These are phyloP conservation scores for Zostera marina DNA, from an alignment of 116 monocot species.

Conservation along the genomic window DNA sequence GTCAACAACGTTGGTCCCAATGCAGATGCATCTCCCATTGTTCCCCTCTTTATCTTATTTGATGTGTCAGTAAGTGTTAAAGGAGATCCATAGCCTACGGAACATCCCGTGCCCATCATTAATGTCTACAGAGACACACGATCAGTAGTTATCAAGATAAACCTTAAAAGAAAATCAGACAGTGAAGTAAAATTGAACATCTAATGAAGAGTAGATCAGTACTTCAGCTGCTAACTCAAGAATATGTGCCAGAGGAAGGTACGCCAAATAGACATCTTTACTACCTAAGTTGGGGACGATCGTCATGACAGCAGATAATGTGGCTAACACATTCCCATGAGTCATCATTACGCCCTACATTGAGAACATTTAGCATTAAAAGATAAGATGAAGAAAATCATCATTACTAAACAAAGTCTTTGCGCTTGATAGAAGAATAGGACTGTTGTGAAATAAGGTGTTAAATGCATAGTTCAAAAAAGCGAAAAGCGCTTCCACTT, in stretches of 20 bases:
- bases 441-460: too few relatives aligned
- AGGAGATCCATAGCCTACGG: constrained; percentile 91
- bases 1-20: constrained; percentile 78
- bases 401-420: too few relatives aligned
- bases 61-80: constrained; percentile 97
- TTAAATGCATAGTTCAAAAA: too few relatives aligned
- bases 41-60: constrained; percentile 90
- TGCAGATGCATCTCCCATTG: constrained; percentile 83
- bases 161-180: neutral
- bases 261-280: constrained; percentile 83
- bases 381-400: neutral
- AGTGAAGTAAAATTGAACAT: neutral
- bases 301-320: constrained; percentile 76
- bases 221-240: constrained; percentile 98
- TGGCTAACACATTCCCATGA: constrained; percentile 69
- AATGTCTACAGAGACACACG: constrained; percentile 30
- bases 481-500: too few relatives aligned
- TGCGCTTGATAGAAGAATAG: too few relatives aligned
- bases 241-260: constrained; percentile 89
- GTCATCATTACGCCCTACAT: constrained; percentile 93
- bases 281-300: constrained; percentile 67
- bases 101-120: constrained; percentile 61
- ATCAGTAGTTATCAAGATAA: constrained; percentile 1
- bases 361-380: constrained; percentile 4
- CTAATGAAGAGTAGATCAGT: neutral